Evolutionary conservation across 768 basidiomycete species (phyloP), one percentile per base, ranked within the genome.

Genomic region (Podaxis pistillaris): DNA sequence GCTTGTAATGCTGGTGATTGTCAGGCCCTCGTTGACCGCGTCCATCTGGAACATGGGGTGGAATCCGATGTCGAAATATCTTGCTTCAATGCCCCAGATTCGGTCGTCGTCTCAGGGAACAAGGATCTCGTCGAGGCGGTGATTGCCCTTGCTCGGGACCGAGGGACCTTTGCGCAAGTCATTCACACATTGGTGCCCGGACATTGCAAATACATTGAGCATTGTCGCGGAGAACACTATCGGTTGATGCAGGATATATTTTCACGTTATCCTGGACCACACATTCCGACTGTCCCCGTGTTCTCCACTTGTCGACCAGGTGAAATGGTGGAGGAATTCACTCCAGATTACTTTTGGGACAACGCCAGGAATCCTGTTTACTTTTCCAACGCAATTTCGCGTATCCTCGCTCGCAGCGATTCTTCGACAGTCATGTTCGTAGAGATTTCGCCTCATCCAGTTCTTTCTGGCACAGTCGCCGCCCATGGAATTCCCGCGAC

Each of bases 371-470:
- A 66, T 2, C 75, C 78, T 3, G 81, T 82, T 2, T 66, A 64
- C 7, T 83, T 83, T 65, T 64, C 67, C 0, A 52, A 72, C 12
- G 72, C 77, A 0, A 68, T 80, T n/a, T 41, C 64, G 28, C 44
- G 64, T 4, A 66, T 79, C 11, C 52, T 69, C 2, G 33, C 62
- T 13, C 63, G 65, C 3, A 40, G 59, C 24, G 71, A 71, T 2
- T 59, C 65, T 6, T 65, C 74, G 15, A 19, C n/a, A 26, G 41
- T 24, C 12, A 69, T 68, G 13, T 77, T 77, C 61, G 62, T 81
- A 13, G 79, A 80, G 63, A 68, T 81, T 7, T 63, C 69, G 4
- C 76, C 78, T 12, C 79, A 80, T 64, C 80, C 79, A 5, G 77
- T 73, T 1, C 71, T 80, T 41, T 57, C 56, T n/a, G 24, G 38